Percentiles rank a stretch among this genome's conserved stretches.
Conservation (phyloP, 2,329 filamentous ascomycete genomes). For the Diaporthe capsici region DNA sequence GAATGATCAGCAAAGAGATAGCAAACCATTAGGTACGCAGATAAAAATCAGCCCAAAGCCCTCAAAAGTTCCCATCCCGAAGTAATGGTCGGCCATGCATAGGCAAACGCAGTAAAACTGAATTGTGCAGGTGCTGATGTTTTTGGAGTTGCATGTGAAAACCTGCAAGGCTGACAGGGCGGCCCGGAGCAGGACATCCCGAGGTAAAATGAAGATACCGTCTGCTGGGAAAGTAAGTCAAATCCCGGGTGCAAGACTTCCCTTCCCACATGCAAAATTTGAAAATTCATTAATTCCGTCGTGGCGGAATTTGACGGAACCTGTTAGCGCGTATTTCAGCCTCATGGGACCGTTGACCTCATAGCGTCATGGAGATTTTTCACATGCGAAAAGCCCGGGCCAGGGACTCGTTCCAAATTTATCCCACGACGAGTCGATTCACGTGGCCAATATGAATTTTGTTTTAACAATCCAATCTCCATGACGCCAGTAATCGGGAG, state of each 20-base stretch:
- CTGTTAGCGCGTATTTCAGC: constrained; percentile 21
- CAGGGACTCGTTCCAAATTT: neutral
- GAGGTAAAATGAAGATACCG: neutral
- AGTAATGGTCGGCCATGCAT: no score
- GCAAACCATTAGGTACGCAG: neutral
- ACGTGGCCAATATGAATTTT: constrained; percentile 19
- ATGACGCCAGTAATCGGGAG: constrained; percentile 17
- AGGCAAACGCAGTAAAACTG: neutral
- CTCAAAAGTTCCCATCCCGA: no score
- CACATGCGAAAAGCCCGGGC: constrained; percentile 6
- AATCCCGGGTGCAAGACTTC: neutral
- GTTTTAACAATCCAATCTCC: neutral
- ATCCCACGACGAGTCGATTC: neutral
- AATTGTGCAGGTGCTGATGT: neutral
- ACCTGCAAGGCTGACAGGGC: neutral
- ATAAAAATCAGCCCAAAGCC: neutral
- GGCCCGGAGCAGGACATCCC: neutral
- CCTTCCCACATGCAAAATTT: neutral
- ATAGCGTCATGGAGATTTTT: constrained; percentile 28
- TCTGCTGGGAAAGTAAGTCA: neutral
- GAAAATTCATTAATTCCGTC: neutral
- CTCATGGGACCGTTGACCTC: constrained; percentile 1
- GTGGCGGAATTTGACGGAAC: constrained; percentile 19
- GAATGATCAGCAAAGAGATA: no score
- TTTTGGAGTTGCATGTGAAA: constrained; percentile 3